These are phyloP conservation scores for Penicillium cosmopolitanum DNA, from an alignment of 495 filamentous ascomycete species.

Conservation along the genomic window DNA sequence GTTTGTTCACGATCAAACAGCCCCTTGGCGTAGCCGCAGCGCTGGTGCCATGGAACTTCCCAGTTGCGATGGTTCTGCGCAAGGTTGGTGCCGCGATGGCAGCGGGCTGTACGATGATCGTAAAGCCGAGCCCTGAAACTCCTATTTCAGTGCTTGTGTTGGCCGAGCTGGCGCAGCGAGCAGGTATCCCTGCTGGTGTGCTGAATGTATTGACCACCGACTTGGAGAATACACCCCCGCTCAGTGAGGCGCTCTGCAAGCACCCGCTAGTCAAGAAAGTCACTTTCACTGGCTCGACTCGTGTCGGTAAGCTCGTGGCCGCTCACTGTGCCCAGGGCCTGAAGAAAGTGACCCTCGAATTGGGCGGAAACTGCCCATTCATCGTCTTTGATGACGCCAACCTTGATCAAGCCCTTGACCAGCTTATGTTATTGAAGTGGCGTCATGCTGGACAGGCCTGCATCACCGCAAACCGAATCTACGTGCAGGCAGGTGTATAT, in stretches of 20 bases:
- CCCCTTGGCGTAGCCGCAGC: constrained; percentile 67
- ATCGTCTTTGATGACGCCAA: constrained; percentile 76
- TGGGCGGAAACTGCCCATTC: constrained; percentile 77
- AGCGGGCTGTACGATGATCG: constrained; percentile 70
- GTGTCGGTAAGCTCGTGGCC: constrained; percentile 66
- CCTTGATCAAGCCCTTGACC: constrained; percentile 61
- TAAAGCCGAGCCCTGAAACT: constrained; percentile 65
- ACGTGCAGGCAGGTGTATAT: constrained; percentile 64
- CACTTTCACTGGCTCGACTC: constrained; percentile 72
- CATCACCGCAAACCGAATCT: constrained; percentile 73
- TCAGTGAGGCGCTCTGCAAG: constrained; percentile 67
- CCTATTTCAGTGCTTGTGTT: constrained; percentile 57
- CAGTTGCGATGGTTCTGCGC: constrained; percentile 66
- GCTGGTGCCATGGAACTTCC: constrained; percentile 69
- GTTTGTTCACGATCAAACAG: constrained; percentile 73
- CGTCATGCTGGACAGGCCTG: constrained; percentile 73
- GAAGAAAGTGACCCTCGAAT: constrained; percentile 74
- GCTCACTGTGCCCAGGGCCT: constrained; percentile 61
- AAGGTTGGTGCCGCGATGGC: constrained; percentile 72
- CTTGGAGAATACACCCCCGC: constrained; percentile 63
- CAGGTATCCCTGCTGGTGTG: constrained; percentile 59
- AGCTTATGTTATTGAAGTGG: constrained; percentile 67
- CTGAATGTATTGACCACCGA: constrained; percentile 60
- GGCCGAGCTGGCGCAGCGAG: constrained; percentile 55
- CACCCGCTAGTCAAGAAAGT: constrained; percentile 70